These are phyloP conservation scores for Talaromyces liani DNA, from an alignment of 495 filamentous ascomycete species.

Conservation along the genomic window DNA sequence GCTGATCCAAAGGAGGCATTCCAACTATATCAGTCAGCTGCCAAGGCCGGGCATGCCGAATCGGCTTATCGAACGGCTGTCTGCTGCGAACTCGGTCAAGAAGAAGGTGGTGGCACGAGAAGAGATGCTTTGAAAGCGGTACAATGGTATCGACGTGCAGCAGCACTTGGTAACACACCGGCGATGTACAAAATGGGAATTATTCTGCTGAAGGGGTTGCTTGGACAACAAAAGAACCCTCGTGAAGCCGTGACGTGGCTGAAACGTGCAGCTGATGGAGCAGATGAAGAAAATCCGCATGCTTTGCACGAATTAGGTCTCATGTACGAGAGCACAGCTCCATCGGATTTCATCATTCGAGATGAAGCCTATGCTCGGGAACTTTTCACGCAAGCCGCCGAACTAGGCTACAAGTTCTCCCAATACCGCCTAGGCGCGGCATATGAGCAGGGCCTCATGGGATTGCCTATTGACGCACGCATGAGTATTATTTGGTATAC, in stretches of 20 bases:
- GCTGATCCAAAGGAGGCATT: conserved; percentile 86
- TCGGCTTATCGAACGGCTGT: conserved; percentile 93
- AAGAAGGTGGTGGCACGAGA: conserved; percentile 85
- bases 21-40: conserved; percentile 84
- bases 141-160: conserved; percentile 95
- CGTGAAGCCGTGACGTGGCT: conserved; percentile 85
- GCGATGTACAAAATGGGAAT: conserved; percentile 99
- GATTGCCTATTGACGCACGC: conserved; percentile 72
- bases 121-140: conserved; percentile 89
- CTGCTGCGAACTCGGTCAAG: conserved; percentile 93
- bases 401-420: conserved; percentile 88
- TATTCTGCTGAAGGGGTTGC: conserved; percentile 87
- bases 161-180: conserved; percentile 78
- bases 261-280: conserved; percentile 83
- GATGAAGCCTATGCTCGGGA: conserved; percentile 72
- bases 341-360: conserved; percentile 62
- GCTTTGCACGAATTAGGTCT: conserved; percentile 88
- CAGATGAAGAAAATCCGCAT: conserved; percentile 86
- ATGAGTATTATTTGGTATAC: conserved; percentile 90
- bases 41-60: conserved; percentile 76
- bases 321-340: conserved; percentile 66
- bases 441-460: conserved; percentile 84
- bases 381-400: conserved; percentile 81
- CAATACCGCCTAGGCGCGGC: conserved; percentile 84
- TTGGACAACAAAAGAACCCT: conserved; percentile 78